Percentiles rank a stretch among this genome's conserved stretches.
These are phyloP conservation scores for Potentilla sterilis DNA, from an alignment of 306 rosid species.

Conservation along the genomic window DNA sequence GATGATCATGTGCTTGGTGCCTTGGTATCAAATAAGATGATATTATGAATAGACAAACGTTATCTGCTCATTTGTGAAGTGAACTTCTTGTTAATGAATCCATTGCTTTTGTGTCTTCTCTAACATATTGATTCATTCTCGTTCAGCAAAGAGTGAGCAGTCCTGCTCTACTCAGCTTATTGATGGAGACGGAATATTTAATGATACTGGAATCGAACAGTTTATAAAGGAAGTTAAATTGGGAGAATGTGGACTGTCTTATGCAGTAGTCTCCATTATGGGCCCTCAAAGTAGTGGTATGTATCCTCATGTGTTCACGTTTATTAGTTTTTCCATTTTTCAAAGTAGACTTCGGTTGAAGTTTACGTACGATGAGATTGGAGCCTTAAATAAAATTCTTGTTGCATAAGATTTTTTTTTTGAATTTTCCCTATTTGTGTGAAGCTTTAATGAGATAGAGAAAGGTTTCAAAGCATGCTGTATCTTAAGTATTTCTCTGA, in stretches of 20 bases:
- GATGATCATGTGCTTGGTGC: background rate
- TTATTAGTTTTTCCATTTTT: background rate
- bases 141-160: slow-evolving; percentile 45
- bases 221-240: slow-evolving; percentile 81
- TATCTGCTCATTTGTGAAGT: background rate
- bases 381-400: background rate
- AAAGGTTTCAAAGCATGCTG: slow-evolving; percentile 12
- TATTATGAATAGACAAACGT: background rate
- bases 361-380: background rate
- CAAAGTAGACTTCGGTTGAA: background rate
- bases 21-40: background rate
- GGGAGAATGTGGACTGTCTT: slow-evolving; percentile 92
- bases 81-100: background rate
- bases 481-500: background rate
- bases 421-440: background rate
- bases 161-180: slow-evolving; percentile 83
- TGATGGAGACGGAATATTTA: slow-evolving; percentile 90
- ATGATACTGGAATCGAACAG: slow-evolving; percentile 59
- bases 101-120: slow-evolving; percentile 1
- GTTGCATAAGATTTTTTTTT: background rate
- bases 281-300: slow-evolving; percentile 99
- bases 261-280: slow-evolving; percentile 94
- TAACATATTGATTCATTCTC: slow-evolving; percentile 25
- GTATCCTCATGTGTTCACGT: slow-evolving; percentile 31
- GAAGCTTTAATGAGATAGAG: background rate